Evolutionary conservation across 2,329 filamentous ascomycete species (phyloP).

Genomic region (Dothistroma pini): DNA sequence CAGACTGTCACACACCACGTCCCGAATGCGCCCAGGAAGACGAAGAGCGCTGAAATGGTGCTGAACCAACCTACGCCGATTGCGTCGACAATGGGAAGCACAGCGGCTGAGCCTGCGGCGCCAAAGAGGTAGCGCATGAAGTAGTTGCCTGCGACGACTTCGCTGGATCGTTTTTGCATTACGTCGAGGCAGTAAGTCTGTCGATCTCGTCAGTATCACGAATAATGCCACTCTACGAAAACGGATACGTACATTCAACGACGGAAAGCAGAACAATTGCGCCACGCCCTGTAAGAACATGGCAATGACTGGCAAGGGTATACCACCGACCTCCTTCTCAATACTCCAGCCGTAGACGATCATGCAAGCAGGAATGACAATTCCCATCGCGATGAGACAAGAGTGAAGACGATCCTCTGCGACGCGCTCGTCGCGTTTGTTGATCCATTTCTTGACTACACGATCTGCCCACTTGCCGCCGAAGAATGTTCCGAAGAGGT

Average conservation of each 20-base stretch:
- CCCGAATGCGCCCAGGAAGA: conserved; percentile 44
- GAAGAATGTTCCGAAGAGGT: conserved; percentile 64
- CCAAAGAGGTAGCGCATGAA: conserved; percentile 73
- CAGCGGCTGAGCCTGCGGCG: conserved; percentile 65
- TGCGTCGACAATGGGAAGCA: conserved; percentile 67
- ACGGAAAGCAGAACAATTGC: conserved; percentile 72
- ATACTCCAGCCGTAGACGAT: conserved; percentile 66
- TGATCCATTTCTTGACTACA: conserved; percentile 62
- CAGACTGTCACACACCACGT: conserved; percentile 44
- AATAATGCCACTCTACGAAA: too few relatives aligned
- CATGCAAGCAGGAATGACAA: conserved; percentile 59
- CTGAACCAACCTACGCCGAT: conserved; percentile 81
- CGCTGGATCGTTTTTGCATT: conserved; percentile 66
- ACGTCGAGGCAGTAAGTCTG: conserved; percentile 75
- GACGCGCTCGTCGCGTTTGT: conserved; percentile 57
- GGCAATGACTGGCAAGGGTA: conserved; percentile 63
- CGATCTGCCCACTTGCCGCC: conserved; percentile 70
- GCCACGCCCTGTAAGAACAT: conserved; percentile 73
- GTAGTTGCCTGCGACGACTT: conserved; percentile 74
- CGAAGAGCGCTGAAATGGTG: conserved; percentile 61
- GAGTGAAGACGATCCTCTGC: conserved; percentile 66
- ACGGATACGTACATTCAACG: conserved; percentile 53
- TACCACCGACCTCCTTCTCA: conserved; percentile 52
- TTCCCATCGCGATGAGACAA: conserved; percentile 53
- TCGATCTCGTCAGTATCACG: not conserved